Conservation (phyloP, 768 basidiomycete genomes). For the Candolleomyces aberdarensis region DNA sequence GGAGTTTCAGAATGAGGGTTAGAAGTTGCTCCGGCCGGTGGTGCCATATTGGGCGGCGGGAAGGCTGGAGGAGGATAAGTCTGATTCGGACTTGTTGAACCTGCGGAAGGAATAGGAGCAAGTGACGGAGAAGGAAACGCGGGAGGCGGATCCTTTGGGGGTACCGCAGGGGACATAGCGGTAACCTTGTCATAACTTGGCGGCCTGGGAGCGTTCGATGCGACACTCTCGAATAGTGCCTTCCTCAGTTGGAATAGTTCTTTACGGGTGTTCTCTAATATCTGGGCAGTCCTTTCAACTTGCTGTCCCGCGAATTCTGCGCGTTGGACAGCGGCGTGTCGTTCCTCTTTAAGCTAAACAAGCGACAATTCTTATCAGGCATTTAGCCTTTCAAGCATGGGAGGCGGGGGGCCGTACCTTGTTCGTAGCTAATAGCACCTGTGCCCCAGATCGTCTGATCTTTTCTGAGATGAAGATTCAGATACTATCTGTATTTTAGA, state of each 20-base stretch:
- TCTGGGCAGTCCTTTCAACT: conserved; percentile 22
- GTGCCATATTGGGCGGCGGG: background rate
- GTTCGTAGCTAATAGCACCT: conserved; percentile 33
- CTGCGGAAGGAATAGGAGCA: background rate
- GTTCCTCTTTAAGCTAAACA: conserved; percentile 29
- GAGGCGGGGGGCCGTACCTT: conserved; percentile 21
- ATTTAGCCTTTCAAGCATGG: background rate
- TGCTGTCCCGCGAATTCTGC: conserved; percentile 26
- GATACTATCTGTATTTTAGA: background rate
- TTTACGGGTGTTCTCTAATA: conserved; percentile 22
- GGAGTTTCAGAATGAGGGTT: no score
- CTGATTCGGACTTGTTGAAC: background rate
- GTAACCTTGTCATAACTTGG: conserved; percentile 26
- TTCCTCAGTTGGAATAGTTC: conserved; percentile 29
- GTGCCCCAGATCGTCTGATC: conserved; percentile 32
- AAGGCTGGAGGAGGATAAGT: background rate
- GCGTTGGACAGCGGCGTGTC: conserved; percentile 26
- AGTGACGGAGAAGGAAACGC: background rate
- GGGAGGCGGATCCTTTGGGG: conserved; percentile 1
- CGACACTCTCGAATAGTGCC: conserved; percentile 32
- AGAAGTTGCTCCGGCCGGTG: no score
- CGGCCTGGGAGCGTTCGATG: conserved; percentile 24
- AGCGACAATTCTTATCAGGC: background rate
- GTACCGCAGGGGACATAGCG: background rate
- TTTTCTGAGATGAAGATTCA: conserved; percentile 27